phyloP scores from a whole-genome alignment of 1,284 basidiomycete species.

The Apiotrichum porosum region DNA sequence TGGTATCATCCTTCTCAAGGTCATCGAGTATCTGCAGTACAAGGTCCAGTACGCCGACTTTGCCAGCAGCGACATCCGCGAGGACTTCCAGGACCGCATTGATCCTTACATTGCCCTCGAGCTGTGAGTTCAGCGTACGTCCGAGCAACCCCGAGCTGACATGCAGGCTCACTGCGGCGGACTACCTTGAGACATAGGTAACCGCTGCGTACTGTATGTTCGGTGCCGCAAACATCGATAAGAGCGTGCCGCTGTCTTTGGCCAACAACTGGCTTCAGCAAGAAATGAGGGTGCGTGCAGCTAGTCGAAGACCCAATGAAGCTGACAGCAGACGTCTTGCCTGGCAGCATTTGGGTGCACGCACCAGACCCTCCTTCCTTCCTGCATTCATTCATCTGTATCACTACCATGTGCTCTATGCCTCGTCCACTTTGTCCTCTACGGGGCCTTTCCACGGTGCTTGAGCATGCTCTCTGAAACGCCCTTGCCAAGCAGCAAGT shows the following conservation, averaged over 20 bases:
- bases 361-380: no score
- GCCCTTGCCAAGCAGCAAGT: conserved; percentile 68
- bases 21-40: conserved; percentile 56
- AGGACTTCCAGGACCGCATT: conserved; percentile 55
- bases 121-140: conserved; percentile 47
- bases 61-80: conserved; percentile 49
- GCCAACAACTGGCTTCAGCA: no score
- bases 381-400: no score
- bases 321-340: no score
- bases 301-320: no score
- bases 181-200: conserved; percentile 45
- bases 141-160: conserved; percentile 9
- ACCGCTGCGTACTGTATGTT: no score
- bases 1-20: conserved; percentile 55
- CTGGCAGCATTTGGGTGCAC: no score
- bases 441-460: conserved; percentile 34
- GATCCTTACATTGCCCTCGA: conserved; percentile 57
- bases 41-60: conserved; percentile 52
- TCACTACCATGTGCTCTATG: background rate
- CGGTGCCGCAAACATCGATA: no score
- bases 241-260: no score
- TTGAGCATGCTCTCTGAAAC: conserved; percentile 72
- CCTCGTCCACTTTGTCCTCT: background rate
- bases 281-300: no score
- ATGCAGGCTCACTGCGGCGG: conserved; percentile 47